Percentiles rank a stretch among this genome's conserved stretches.
phyloP scores from a whole-genome alignment of 306 rosid genomes.

The Amphicarpaea edgeworthii region DNA sequence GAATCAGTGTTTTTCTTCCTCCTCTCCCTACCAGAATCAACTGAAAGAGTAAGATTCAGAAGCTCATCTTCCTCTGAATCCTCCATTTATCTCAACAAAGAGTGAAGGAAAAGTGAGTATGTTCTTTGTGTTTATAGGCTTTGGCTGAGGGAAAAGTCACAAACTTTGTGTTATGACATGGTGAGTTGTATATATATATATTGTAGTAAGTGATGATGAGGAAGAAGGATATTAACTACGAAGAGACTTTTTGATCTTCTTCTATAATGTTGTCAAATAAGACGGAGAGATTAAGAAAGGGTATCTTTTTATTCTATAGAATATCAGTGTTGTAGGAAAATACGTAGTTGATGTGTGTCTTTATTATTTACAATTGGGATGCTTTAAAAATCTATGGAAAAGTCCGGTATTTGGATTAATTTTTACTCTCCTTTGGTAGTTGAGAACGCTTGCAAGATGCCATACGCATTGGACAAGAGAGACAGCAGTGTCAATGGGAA shows the following conservation, averaged over 20 bases:
- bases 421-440: constrained; percentile 52
- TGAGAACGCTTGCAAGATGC: constrained; percentile 61
- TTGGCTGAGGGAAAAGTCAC: constrained; percentile 41
- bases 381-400: constrained; percentile 49
- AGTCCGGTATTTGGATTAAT: constrained; percentile 27
- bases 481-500: constrained; percentile 57
- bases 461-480: constrained; percentile 57
- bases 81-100: constrained; percentile 48
- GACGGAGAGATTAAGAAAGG: constrained; percentile 51
- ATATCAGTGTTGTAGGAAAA: constrained; percentile 54
- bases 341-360: constrained; percentile 35
- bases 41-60: constrained; percentile 69
- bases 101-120: background rate
- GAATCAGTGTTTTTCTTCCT: constrained; percentile 45
- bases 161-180: constrained; percentile 45
- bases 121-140: constrained; percentile 9
- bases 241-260: background rate
- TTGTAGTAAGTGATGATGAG: constrained; percentile 14
- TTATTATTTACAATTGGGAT: constrained; percentile 22
- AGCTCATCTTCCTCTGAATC: constrained; percentile 61
- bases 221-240: constrained; percentile 8
- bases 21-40: constrained; percentile 47
- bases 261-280: background rate
- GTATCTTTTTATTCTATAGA: constrained; percentile 59
- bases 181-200: constrained; percentile 36